Evolutionary conservation across 2,329 filamentous ascomycete species (phyloP).

Genomic region (Xylariaceae sp.): DNA sequence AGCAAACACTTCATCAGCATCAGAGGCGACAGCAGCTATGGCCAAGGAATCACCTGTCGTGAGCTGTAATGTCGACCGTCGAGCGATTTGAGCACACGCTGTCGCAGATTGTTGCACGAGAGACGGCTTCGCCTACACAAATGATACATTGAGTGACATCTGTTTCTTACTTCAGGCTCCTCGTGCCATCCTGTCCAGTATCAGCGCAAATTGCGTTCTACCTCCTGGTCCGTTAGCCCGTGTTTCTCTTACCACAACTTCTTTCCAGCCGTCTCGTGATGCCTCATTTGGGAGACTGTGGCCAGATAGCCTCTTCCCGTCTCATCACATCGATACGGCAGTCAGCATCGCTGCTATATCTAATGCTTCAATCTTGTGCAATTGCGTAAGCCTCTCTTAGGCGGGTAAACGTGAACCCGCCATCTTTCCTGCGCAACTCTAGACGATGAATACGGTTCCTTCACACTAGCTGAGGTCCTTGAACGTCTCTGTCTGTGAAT

Average conservation of each 20-base stretch:
- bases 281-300: slow-evolving; percentile 4
- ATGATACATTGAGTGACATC: slow-evolving; percentile 24
- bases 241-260: slow-evolving; percentile 5
- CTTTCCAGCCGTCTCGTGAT: slow-evolving; percentile 1
- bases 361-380: background rate
- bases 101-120: slow-evolving; percentile 21
- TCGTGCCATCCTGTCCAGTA: slow-evolving; percentile 14
- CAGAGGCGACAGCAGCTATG: slow-evolving; percentile 1
- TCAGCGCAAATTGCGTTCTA: slow-evolving; percentile 17
- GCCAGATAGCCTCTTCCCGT: slow-evolving; percentile 9
- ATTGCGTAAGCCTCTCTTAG: too few relatives aligned
- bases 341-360: slow-evolving; percentile 11
- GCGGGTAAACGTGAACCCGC: too few relatives aligned
- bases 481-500: too few relatives aligned
- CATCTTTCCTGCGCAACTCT: too few relatives aligned
- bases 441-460: too few relatives aligned
- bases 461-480: too few relatives aligned
- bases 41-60: slow-evolving; percentile 4
- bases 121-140: slow-evolving; percentile 26
- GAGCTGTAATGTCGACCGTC: slow-evolving; percentile 12
- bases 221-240: slow-evolving; percentile 6
- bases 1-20: slow-evolving; percentile 8
- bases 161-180: slow-evolving; percentile 12
- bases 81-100: slow-evolving; percentile 12
- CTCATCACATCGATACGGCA: slow-evolving; percentile 13